Base-by-base conservation (phyloP, 768 basidiomycete genomes). In the Boletus insuetus region DNA sequence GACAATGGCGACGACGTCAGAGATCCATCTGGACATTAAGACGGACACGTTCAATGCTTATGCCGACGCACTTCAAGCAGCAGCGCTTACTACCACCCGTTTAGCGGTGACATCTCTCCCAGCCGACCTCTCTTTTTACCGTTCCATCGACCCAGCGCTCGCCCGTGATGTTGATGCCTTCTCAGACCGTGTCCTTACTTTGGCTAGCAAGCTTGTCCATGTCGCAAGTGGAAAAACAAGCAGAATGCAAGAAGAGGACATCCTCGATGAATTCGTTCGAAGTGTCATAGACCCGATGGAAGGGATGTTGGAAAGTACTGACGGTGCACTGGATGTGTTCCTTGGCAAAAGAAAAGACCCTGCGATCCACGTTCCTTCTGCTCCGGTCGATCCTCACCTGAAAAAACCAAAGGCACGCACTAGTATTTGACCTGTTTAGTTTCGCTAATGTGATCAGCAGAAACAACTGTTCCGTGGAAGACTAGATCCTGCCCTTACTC, bases 271-370 rank as follows among this genome's bases (percentile, higher is more conserved):
- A 59, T 96, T 94, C 68, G 82, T 89, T 60, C 76, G 82, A 17
- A 70, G 83, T 20, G 79, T 96, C 3, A 87, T 91, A n/a, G 91
- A 94, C 65, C 76, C 83, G 0, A 82, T 96, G 79, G 96, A 99
- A 67, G 79, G 81, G 45, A 69, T 98, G 49, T 71, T 97, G 55
- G 97, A 98, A 72, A 79, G 84, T 49, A 89, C 92, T 5, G 94
- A 98, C 66, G 86, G 84, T 10, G 84, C 83, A 59, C 71, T 99
- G 37, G 96, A 98, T 64, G 83, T 89, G 59, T 82, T 81, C 59
- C 76, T 84, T 38, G 93, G 93, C 6, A 76, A 80, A 57, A 83
- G 77, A 50, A 93, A 87, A 70, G 76, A 81, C 0, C 82, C 86
- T 38, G 83, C 79, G 2, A 86, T 90, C 46, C 75, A 76, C 13